A percentile compares a stretch with the other conserved stretches of the same genome.
phyloP scores from a whole-genome alignment of 495 filamentous ascomycete species.

The Talaromyces wortmannii region DNA sequence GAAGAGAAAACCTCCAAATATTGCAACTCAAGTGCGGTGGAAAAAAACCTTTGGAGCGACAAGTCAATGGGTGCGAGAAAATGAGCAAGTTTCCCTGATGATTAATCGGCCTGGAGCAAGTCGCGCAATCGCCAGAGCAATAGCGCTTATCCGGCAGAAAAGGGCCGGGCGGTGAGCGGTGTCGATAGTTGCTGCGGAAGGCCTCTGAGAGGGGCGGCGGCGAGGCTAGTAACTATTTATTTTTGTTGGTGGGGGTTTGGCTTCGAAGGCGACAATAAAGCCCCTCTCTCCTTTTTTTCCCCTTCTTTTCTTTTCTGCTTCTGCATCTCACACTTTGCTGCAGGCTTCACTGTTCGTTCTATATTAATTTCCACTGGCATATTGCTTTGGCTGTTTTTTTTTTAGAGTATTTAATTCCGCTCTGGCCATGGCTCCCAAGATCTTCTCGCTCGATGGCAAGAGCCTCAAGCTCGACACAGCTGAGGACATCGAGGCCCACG shows the following conservation, averaged over 20 bases:
- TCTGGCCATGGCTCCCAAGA: slow-evolving; percentile 54
- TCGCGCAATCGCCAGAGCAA: too few species aligned
- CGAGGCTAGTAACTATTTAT: background rate
- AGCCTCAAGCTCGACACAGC: slow-evolving; percentile 86
- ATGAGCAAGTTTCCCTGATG: too few species aligned
- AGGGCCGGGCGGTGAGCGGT: background rate
- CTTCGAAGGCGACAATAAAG: too few species aligned
- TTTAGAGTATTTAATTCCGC: slow-evolving; percentile 3
- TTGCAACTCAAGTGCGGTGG: too few species aligned
- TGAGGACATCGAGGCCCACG: slow-evolving; percentile 78
- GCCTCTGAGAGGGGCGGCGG: background rate
- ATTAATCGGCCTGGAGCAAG: too few species aligned
- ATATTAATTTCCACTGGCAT: background rate
- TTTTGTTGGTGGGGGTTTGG: background rate
- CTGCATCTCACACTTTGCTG: too few species aligned
- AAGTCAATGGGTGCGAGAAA: background rate
- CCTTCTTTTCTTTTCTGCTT: too few species aligned
- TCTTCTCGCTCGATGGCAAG: slow-evolving; percentile 87
- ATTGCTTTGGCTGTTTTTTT: background rate
- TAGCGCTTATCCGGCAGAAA: background rate
- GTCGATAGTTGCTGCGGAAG: background rate
- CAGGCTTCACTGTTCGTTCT: too few species aligned
- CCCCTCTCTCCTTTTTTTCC: too few species aligned
- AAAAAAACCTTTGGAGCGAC: background rate
- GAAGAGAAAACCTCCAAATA: background rate